Conservation (phyloP, 192 early-diverging fungal genomes). For the Jimgerdemannia flammicorona region DNA sequence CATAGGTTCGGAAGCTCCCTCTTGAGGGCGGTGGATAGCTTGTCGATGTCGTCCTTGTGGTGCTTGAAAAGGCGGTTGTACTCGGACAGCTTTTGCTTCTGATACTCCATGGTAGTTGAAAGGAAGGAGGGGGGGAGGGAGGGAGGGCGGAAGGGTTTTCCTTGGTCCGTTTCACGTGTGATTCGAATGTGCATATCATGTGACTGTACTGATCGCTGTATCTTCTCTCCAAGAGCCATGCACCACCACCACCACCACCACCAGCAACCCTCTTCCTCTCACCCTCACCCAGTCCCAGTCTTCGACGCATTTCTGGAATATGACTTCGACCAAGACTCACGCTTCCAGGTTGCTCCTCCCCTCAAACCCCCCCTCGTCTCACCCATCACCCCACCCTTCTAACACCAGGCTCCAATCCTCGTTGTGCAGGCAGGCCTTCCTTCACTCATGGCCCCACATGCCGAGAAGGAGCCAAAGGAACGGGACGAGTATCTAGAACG, state of each 20-base stretch:
- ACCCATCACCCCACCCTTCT: neutral
- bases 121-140: constrained; percentile 1
- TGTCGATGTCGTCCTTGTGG: constrained; percentile 16
- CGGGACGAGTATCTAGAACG: constrained; percentile 16
- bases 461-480: constrained; percentile 21
- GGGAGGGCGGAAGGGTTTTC: neutral
- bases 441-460: constrained; percentile 21
- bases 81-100: constrained; percentile 1
- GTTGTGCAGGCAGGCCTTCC: constrained; percentile 27
- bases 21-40: constrained; percentile 17
- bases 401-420: neutral
- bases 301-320: constrained; percentile 32
- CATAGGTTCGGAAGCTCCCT: constrained; percentile 22
- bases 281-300: neutral
- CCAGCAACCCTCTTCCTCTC: neutral
- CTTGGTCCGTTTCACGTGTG: too few species aligned
- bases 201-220: too few species aligned
- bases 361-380: neutral
- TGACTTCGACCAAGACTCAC: constrained; percentile 33
- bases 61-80: constrained; percentile 9
- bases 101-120: constrained; percentile 10
- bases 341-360: constrained; percentile 28
- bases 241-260: too few species aligned
- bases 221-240: too few species aligned
- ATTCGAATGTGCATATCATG: too few species aligned